Percentiles rank a stretch among this genome's conserved stretches.
Evolutionary conservation across 345 rosid species (phyloP).

Genomic region (Jatropha curcas): DNA sequence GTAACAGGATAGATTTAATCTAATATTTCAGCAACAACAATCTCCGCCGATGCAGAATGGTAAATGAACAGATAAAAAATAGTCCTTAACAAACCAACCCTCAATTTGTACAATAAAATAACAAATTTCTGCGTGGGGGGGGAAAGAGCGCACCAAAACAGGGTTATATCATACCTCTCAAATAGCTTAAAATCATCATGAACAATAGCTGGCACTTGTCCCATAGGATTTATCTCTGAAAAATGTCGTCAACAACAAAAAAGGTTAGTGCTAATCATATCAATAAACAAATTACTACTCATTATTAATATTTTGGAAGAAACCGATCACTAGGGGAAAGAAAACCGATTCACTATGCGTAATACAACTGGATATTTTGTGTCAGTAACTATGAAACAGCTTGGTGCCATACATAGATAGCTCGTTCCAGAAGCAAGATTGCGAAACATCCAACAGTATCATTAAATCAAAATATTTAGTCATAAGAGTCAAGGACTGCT

Average conservation of each 20-base stretch:
- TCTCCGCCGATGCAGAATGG: neutral
- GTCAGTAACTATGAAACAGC: too few species aligned
- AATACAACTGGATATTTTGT: too few species aligned
- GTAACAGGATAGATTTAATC: neutral
- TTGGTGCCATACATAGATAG: too few species aligned
- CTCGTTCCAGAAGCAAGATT: neutral
- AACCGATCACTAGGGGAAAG: too few species aligned
- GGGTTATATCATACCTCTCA: conserved; percentile 57
- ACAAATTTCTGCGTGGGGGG: too few species aligned
- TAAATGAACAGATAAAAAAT: neutral
- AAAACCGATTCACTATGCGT: too few species aligned
- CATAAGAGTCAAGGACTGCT: too few species aligned
- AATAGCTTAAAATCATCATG: conserved; percentile 81
- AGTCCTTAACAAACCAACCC: neutral
- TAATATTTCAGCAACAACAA: neutral
- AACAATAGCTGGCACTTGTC: conserved; percentile 66
- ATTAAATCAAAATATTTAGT: too few species aligned
- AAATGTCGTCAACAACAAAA: neutral
- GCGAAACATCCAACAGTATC: too few species aligned
- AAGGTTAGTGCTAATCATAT: neutral
- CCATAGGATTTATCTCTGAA: conserved; percentile 72
- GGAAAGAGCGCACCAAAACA: neutral
- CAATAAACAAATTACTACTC: too few species aligned
- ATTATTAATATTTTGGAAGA: too few species aligned
- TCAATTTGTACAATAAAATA: too few species aligned